Base-by-base conservation (phyloP, 768 basidiomycete genomes). In the Goffeauzyma gilvescens region DNA sequence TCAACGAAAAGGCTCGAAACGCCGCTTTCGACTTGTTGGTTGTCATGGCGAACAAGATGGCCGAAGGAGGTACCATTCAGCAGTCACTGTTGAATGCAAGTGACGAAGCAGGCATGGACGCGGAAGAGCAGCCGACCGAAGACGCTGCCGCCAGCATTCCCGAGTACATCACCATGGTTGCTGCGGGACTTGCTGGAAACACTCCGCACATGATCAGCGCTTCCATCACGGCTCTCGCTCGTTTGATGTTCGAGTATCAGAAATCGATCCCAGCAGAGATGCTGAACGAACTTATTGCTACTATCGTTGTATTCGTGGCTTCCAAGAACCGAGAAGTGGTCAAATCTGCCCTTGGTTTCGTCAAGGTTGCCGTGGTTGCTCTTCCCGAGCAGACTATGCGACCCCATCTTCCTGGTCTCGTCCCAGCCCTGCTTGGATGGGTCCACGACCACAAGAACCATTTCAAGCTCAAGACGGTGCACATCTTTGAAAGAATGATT, bases 141-240 rank as follows among this genome's bases (percentile, higher is more conserved):
- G 25, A 57, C 42, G 81, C 75, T 40, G 65, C 66, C 40, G 89
- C 86, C 0, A 82, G 62, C 54, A 71, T 89, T 33, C 78, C 85
- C 52, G 93, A 96, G 60, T 96, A 82, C 60, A 70, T 96, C 68
- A 98, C 82, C 3, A 96, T 98, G 89, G 69, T 95, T 22, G 83
- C 83, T 27, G 89, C 86, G 52, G 93, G 93, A 44, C 66, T 96
- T 35, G 87, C 86, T 7, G 89, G 85, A 17, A 78, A 81, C 12
- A 82, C 76, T 9, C 87, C 90, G 0, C 93, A 98, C 59, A 96
- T 93, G 86, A 90, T 96, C 60, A 90, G 87, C 57, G 93, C 93
- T 2, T 84, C 85, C 1, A 76, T 96, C 40, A 95, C 87, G 5
- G 84, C 86, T 0, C 75, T 98, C 41, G 89, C 89, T 2, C 75